Evolutionary conservation across 805 yeast genomes (phyloP).

Genomic region (Metschnikowia continentalis): DNA sequence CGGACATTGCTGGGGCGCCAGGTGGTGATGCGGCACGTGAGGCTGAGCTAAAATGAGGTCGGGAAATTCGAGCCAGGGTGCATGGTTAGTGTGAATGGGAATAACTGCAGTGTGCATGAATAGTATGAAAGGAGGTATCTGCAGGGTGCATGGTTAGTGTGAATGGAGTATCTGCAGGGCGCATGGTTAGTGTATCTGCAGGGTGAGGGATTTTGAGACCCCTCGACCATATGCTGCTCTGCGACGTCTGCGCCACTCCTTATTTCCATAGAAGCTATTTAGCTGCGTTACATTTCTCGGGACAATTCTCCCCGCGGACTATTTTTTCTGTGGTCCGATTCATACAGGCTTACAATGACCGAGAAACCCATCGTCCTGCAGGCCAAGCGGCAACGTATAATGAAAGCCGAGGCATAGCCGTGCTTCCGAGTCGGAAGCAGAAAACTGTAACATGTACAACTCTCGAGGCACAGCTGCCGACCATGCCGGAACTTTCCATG

Average conservation of each 20-base stretch:
- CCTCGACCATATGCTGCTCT: background rate
- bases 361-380: background rate
- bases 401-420: background rate
- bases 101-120: background rate
- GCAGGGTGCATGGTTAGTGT: background rate
- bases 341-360: background rate
- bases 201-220: slow-evolving; percentile 1
- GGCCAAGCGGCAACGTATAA: background rate
- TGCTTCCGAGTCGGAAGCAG: background rate
- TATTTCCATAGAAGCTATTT: background rate
- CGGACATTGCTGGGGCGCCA: background rate
- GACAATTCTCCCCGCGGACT: background rate
- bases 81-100: background rate
- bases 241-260: background rate
- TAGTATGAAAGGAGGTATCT: background rate
- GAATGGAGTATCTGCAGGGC: background rate
- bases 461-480: background rate
- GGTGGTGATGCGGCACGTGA: background rate
- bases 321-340: background rate
- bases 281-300: background rate
- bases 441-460: background rate
- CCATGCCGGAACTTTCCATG: background rate
- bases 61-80: background rate
- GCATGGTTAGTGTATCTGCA: background rate
- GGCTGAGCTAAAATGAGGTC: background rate